Evolutionary conservation across 2,329 filamentous ascomycete genomes (phyloP).

Genomic region (Fusarium sp.): DNA sequence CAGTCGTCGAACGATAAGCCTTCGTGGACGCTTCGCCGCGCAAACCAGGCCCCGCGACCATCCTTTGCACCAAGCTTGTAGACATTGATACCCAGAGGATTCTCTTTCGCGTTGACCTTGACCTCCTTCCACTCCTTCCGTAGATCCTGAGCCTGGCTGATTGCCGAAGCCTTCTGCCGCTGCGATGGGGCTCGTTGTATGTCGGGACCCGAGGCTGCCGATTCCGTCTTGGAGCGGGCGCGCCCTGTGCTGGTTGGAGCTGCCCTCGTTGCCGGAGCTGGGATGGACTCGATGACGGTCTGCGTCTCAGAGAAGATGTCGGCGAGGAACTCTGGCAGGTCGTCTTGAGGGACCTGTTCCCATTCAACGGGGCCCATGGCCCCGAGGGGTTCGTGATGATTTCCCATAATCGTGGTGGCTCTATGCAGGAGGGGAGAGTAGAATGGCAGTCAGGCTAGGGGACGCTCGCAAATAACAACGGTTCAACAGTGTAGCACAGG

Average conservation of each 20-base stretch:
- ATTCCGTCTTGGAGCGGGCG: slow-evolving; percentile 70
- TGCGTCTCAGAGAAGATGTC: slow-evolving; percentile 78
- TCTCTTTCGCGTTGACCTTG: slow-evolving; percentile 80
- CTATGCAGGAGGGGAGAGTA: slow-evolving; percentile 1
- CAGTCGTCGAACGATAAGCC: slow-evolving; percentile 84
- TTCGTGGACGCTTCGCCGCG: slow-evolving; percentile 85
- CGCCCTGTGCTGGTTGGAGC: slow-evolving; percentile 63
- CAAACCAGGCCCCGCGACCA: slow-evolving; percentile 91
- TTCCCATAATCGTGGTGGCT: slow-evolving; percentile 61
- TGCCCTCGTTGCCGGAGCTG: slow-evolving; percentile 56
- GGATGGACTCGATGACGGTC: slow-evolving; percentile 83
- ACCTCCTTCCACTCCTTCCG: slow-evolving; percentile 90
- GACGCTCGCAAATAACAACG: not conserved
- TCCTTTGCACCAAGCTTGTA: slow-evolving; percentile 87
- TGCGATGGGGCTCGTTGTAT: slow-evolving; percentile 63
- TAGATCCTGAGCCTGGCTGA: slow-evolving; percentile 69
- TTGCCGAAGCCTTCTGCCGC: slow-evolving; percentile 61
- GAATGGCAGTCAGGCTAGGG: not conserved
- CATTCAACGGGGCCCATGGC: slow-evolving; percentile 71
- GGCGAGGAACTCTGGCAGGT: slow-evolving; percentile 68
- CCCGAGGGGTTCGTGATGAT: slow-evolving; percentile 72
- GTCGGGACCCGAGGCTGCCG: slow-evolving; percentile 66
- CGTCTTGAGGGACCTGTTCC: slow-evolving; percentile 61
- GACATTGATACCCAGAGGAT: slow-evolving; percentile 82
- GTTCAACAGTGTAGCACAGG: not conserved